Conservation (phyloP, 116 monocot genomes). For the Posidonia oceanica region DNA sequence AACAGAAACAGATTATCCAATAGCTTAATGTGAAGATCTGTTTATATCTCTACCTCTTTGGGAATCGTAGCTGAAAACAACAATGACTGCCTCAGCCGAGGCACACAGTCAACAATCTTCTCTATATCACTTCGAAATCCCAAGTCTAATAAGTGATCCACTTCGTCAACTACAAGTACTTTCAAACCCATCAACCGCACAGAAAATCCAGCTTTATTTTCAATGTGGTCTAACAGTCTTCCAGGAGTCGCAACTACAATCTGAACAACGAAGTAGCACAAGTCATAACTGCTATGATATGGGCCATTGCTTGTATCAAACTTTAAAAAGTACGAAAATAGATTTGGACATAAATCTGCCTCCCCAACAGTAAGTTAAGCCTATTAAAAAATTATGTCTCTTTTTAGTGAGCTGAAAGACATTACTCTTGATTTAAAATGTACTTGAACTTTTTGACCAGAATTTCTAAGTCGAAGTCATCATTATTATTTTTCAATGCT, state of each 20-base stretch:
- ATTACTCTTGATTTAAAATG: too few species aligned
- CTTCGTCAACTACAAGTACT: slow-evolving; percentile 85
- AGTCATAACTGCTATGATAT: too few species aligned
- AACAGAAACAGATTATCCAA: not conserved
- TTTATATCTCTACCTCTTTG: slow-evolving; percentile 43
- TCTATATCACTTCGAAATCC: slow-evolving; percentile 28
- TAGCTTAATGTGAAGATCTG: not conserved
- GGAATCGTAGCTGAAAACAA: slow-evolving; percentile 89
- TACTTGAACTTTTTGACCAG: too few species aligned
- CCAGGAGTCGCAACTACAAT: slow-evolving; percentile 98
- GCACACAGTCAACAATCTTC: slow-evolving; percentile 69
- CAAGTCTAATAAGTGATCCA: slow-evolving; percentile 74
- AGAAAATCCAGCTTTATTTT: slow-evolving; percentile 85
- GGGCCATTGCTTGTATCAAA: too few species aligned
- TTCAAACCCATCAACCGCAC: slow-evolving; percentile 79
- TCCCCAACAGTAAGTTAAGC: too few species aligned
- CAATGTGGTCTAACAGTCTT: slow-evolving; percentile 87
- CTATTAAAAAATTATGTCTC: too few species aligned
- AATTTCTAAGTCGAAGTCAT: too few species aligned
- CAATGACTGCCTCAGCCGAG: slow-evolving; percentile 81
- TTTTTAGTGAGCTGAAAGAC: too few species aligned
- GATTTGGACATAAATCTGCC: too few species aligned
- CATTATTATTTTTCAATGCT: too few species aligned
- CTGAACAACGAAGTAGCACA: slow-evolving; percentile 15
- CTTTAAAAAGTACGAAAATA: too few species aligned